Evolutionary conservation across 345 rosid species (phyloP).

Genomic region (Viola odorata): DNA sequence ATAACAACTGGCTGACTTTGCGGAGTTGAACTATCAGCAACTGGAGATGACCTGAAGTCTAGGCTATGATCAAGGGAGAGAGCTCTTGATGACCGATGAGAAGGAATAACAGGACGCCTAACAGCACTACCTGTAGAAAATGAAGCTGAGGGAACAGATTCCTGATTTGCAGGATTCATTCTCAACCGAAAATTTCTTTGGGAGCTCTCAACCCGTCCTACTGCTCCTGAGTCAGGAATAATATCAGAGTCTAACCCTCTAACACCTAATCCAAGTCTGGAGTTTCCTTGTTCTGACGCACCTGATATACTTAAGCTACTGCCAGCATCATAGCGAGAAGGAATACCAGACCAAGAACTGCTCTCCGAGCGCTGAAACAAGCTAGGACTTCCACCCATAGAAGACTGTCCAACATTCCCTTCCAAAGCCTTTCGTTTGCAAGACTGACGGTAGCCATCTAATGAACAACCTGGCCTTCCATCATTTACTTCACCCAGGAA

Average conservation of each 20-base stretch:
- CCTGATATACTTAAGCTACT: conserved; percentile 34
- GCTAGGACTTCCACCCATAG: conserved; percentile 45
- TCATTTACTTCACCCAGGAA: conserved; percentile 32
- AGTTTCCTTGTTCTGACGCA: conserved; percentile 38
- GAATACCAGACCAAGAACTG: conserved; percentile 40
- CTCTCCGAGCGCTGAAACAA: conserved; percentile 49
- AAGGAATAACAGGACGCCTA: conserved; percentile 37
- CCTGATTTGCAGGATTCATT: conserved; percentile 48
- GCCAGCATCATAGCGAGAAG: conserved; percentile 28
- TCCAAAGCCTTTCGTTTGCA: conserved; percentile 79
- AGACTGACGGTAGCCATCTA: conserved; percentile 51
- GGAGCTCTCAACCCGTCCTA: conserved; percentile 37
- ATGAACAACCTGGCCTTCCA: conserved; percentile 40
- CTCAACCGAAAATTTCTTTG: conserved; percentile 55
- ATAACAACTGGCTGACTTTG: conserved; percentile 33
- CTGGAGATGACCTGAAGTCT: conserved; percentile 37
- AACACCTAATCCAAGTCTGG: conserved; percentile 42
- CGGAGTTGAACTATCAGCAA: conserved; percentile 26
- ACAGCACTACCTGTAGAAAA: conserved; percentile 44
- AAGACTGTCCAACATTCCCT: conserved; percentile 57
- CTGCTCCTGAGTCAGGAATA: conserved; percentile 32
- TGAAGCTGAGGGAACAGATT: conserved; percentile 29
- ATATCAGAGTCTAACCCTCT: conserved; percentile 35
- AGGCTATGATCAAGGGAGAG: conserved; percentile 40
- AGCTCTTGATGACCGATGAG: conserved; percentile 37